Conservation (phyloP, 2,329 filamentous ascomycete species). For the Penicillium occitanis region DNA sequence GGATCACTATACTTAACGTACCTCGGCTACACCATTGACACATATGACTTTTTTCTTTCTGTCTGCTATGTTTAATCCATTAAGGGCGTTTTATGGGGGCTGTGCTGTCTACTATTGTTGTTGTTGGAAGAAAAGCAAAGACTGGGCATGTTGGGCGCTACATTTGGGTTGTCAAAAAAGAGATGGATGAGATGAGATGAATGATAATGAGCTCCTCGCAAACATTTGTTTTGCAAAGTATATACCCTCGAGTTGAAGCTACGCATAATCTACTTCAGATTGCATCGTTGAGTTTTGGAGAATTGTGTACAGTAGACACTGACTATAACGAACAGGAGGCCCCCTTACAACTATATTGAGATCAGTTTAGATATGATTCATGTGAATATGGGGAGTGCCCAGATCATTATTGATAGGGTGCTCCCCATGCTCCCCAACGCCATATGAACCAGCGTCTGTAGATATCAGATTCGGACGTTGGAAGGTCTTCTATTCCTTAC, state of each 20-base stretch:
- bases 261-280: slow-evolving; percentile 33
- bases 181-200: slow-evolving; percentile 35
- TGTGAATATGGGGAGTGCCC: too few species aligned
- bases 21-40: slow-evolving; percentile 9
- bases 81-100: slow-evolving; percentile 37
- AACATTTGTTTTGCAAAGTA: slow-evolving; percentile 38
- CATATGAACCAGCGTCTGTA: too few species aligned
- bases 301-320: neutral
- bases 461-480: too few species aligned
- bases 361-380: too few species aligned
- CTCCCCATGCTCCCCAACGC: too few species aligned
- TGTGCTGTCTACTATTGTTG: slow-evolving; percentile 4
- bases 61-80: slow-evolving; percentile 26
- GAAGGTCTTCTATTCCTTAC: neutral
- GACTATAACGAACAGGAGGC: too few species aligned
- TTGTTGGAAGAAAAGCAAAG: slow-evolving; percentile 14
- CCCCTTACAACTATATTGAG: too few species aligned
- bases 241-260: slow-evolving; percentile 53
- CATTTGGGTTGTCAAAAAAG: slow-evolving; percentile 21
- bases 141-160: slow-evolving; percentile 33
- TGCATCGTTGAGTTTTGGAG: neutral
- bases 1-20: slow-evolving; percentile 20
- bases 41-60: slow-evolving; percentile 17
- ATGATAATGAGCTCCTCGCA: slow-evolving; percentile 48
- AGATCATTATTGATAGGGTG: too few species aligned